Base-by-base conservation (phyloP, 2,329 filamentous ascomycete species). In the Trichoderma aggressivum region DNA sequence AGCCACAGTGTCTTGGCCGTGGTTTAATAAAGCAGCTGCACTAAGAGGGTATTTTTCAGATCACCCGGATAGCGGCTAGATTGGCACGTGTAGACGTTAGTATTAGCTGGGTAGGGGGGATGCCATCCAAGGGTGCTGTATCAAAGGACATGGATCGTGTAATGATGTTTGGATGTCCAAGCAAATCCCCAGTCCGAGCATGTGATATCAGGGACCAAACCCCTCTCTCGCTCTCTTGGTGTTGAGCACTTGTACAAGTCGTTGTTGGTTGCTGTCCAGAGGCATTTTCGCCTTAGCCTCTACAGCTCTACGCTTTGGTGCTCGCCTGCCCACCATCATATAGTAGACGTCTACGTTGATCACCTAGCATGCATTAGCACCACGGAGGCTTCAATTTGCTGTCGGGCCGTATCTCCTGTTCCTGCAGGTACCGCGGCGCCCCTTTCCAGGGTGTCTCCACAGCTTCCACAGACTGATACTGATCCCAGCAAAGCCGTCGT, bases 401-500 rank as follows among this genome's bases (percentile, higher is more conserved):
- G 56, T 61, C 58, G 67, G 59, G 39, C 56, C 34, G 47, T 56
- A 55, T 70, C 67, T 62, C 58, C 59, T 70, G 58, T 70, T 70
- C 67, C 67, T 70, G 67, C 67, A 70, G 67, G 67, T 70, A 63
- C 67, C n/a, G 39, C 66, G 59, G 32, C 59, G 59, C 67, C 67
- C 67, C 67, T 70, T 62, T 70, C 67, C 32, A 55, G 59, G 67
- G 59, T 70, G 56, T 70, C 67, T 70, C 67, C 67, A 70, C 67
- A 70, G 67, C 67, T 62, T 63, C 43, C 43, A 62, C 30, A 56
- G 30, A 16, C 65, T 63, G 56, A 70, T 63, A 16, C 65, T 63
- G 56, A 70, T 63, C 58, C 67, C 56, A 50, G 65, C 56, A 50
- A 53, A 16, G 7, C 58, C 65, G 55, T 61, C 65, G 56, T 69